Conservation (phyloP, 2,329 filamentous ascomycete genomes). For the Colletotrichum tamarilloi region DNA sequence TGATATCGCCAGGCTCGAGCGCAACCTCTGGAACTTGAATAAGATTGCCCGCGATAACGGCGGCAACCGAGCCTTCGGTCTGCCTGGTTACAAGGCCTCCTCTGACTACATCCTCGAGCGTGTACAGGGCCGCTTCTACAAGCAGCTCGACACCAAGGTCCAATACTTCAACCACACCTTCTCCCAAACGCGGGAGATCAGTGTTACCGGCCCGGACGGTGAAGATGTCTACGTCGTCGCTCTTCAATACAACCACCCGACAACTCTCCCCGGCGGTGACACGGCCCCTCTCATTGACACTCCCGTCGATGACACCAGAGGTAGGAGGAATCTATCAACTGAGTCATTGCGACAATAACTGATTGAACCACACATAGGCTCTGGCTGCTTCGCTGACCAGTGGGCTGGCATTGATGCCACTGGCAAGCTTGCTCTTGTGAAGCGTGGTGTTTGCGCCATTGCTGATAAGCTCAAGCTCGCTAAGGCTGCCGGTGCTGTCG, state of each 20-base stretch:
- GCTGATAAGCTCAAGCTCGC: conserved; percentile 57
- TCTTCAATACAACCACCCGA: conserved; percentile 59
- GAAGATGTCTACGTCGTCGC: conserved; percentile 55
- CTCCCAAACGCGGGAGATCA: conserved; percentile 54
- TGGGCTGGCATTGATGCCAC: conserved; percentile 57
- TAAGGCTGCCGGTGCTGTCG: conserved; percentile 53
- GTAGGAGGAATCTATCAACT: background rate
- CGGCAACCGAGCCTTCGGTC: conserved; percentile 70
- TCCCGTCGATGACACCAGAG: conserved; percentile 48
- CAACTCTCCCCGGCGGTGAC: conserved; percentile 49
- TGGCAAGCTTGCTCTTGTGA: conserved; percentile 57
- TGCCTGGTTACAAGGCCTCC: conserved; percentile 68
- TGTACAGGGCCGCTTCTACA: conserved; percentile 49
- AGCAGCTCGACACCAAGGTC: conserved; percentile 55
- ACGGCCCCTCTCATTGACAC: conserved; percentile 50
- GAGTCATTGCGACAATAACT: background rate
- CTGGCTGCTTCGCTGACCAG: conserved; percentile 54
- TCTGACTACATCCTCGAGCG: conserved; percentile 66
- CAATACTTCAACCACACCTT: conserved; percentile 61
- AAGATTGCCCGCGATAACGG: conserved; percentile 65
- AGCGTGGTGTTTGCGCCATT: conserved; percentile 56
- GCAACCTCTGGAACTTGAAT: conserved; percentile 65
- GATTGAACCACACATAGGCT: conserved; percentile 39
- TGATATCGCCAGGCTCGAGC: conserved; percentile 55
- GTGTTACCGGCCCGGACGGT: conserved; percentile 56